phyloP scores from a whole-genome alignment of 148 eudicot species.

The Polygonum aviculare region DNA sequence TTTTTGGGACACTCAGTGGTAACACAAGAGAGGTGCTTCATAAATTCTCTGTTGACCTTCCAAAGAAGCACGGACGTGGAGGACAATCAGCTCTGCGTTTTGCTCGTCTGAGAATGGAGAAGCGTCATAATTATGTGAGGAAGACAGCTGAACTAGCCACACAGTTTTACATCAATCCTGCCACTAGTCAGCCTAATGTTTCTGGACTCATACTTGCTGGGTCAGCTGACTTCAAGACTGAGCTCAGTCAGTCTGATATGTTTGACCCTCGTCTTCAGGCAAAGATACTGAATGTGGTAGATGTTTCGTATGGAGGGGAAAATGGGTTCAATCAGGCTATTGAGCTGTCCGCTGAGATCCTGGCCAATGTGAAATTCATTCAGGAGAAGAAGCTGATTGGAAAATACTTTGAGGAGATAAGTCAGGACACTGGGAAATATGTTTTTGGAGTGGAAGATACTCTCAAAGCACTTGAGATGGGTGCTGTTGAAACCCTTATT shows the following conservation, averaged over 20 bases:
- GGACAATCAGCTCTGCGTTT: slow-evolving; percentile 18
- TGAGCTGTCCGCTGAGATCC: slow-evolving; percentile 17
- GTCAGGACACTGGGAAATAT: slow-evolving; percentile 15
- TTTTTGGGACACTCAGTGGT: slow-evolving; percentile 18
- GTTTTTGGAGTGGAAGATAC: slow-evolving; percentile 17
- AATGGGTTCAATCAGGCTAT: slow-evolving; percentile 19
- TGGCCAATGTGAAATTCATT: slow-evolving; percentile 15
- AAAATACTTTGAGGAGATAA: slow-evolving; percentile 16
- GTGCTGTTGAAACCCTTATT: slow-evolving; percentile 15
- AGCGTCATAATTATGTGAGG: slow-evolving; percentile 19
- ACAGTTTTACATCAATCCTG: slow-evolving; percentile 13
- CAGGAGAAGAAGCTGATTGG: slow-evolving; percentile 19
- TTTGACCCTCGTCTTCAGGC: slow-evolving; percentile 16
- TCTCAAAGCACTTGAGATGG: slow-evolving; percentile 15
- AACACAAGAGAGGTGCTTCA: slow-evolving; percentile 18
- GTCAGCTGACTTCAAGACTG: slow-evolving; percentile 16
- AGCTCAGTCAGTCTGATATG: slow-evolving; percentile 15
- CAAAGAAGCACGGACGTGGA: slow-evolving; percentile 19
- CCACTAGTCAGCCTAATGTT: slow-evolving; percentile 15
- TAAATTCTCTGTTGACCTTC: slow-evolving; percentile 16
- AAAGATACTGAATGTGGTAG: slow-evolving; percentile 17
- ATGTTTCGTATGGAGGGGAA: slow-evolving; percentile 17
- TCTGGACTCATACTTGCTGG: slow-evolving; percentile 19
- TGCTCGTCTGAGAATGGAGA: slow-evolving; percentile 20
- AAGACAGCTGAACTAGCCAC: slow-evolving; percentile 18